Evolutionary conservation across 1,139 yeast genomes (phyloP), one percentile per base, ranked within the genome.

Genomic region (Debaryomycetaceae sp.): DNA sequence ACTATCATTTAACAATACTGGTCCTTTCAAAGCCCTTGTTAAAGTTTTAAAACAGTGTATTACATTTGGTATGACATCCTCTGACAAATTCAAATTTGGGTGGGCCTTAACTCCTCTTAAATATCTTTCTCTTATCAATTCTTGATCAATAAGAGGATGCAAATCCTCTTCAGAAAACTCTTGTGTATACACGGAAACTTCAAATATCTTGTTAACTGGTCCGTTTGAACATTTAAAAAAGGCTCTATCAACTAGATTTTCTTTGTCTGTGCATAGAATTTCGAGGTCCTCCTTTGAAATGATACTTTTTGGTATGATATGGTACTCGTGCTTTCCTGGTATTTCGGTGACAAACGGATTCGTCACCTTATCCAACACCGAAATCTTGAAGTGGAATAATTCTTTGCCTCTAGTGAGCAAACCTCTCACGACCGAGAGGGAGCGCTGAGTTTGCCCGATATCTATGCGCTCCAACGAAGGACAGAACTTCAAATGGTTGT

Each of bases 1-100:
- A 4, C 53, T 59, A 1, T 73, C 63, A 3, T 58, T 59, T 28
- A 73, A 58, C 11, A 65, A 56, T 5, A 84, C 55, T 0, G 91
- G 89, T 0, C 87, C 88, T 47, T 70, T 77, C 37, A 84, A 62
- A 3, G 81, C 82, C 47, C 78, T 79, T 41, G 76, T 69, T 17
- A 83, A 53, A 17, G 84, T 81, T 37, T 67, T 68, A 29, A 83
- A 59, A 51, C 88, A 81, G 38, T 76, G 78, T 1, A 73, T 55
- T 8, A 78, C 72, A 6, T 72, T 62, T 1, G 87, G 86, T 1
- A 71, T 51, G 3, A 64, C 55, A 34, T 57, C 67, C 0, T 64
- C 50, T 0, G 69, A 60, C 19, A 68, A 50, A 31, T 51, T 47
- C 17, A 60, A 49, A 29, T 46, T 48, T 1, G 61, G 53, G 42